Percentiles rank a stretch among this genome's conserved stretches.
Conservation (phyloP, 164 flowering plant genomes). For the Santalum album region DNA sequence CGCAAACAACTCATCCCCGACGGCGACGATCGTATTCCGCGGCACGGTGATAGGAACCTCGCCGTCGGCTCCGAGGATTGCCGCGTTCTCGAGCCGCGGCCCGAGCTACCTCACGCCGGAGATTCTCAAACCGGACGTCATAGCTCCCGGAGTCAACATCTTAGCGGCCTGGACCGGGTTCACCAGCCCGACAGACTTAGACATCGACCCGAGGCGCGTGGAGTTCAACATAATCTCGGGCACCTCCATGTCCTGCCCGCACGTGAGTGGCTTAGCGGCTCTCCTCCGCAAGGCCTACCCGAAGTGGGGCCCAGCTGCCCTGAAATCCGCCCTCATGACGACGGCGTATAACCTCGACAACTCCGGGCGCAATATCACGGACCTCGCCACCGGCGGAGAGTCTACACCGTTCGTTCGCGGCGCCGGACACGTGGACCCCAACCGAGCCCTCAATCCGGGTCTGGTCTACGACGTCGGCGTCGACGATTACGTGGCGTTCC, state of each 20-base stretch:
- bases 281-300: conserved; percentile 64
- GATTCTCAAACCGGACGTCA: conserved; percentile 91
- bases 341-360: conserved; percentile 63
- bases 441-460: conserved; percentile 75
- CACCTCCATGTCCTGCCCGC: conserved; percentile 96
- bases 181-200: conserved; percentile 56
- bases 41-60: conserved; percentile 63
- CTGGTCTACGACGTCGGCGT: conserved; percentile 51
- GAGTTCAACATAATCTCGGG: conserved; percentile 85
- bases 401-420: conserved; percentile 75
- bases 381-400: conserved; percentile 55
- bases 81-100: conserved; percentile 89
- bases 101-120: conserved; percentile 62
- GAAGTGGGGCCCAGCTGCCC: conserved; percentile 67
- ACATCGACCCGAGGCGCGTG: conserved; percentile 69
- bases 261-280: conserved; percentile 89
- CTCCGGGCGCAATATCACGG: conserved; percentile 38
- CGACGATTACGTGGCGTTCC: conserved; percentile 54
- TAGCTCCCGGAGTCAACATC: conserved; percentile 89
- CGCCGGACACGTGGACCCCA: conserved; percentile 85
- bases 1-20: conserved; percentile 29
- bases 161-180: conserved; percentile 86
- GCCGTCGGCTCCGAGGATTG: conserved; percentile 73
- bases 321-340: conserved; percentile 85
- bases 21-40: conserved; percentile 53